Conservation (phyloP, 352 stramenopile genomes). For the Globisporangium megalacanthum region DNA sequence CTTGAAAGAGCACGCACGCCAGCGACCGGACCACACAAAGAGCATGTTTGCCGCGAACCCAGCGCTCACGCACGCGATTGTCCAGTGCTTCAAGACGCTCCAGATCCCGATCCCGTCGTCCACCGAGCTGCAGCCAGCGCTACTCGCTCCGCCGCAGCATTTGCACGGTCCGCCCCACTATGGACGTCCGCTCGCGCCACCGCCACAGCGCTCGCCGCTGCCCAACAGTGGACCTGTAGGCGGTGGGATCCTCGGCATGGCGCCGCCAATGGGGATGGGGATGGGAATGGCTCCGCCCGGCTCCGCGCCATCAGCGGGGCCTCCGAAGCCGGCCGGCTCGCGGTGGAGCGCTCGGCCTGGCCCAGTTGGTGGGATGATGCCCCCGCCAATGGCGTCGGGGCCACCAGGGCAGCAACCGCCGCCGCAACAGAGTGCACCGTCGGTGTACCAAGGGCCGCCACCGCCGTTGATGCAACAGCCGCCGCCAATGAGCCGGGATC, state of each 20-base stretch:
- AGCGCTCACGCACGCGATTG: conserved; percentile 76
- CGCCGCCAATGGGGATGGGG: conserved; percentile 20
- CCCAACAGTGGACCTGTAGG: not conserved
- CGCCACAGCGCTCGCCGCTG: conserved; percentile 29
- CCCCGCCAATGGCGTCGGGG: conserved; percentile 4
- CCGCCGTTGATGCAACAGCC: conserved; percentile 21
- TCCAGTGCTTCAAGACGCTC: conserved; percentile 82
- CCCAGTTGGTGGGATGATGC: conserved; percentile 23
- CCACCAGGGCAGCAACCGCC: conserved; percentile 2
- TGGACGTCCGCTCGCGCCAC: conserved; percentile 10
- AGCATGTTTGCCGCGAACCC: conserved; percentile 69
- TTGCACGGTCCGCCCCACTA: conserved; percentile 10
- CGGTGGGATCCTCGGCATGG: conserved; percentile 14
- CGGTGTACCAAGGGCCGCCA: conserved; percentile 11
- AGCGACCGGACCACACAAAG: conserved; percentile 74
- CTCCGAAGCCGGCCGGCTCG: conserved; percentile 41
- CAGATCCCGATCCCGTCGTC: conserved; percentile 73
- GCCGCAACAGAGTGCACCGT: conserved; percentile 1
- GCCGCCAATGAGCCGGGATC: conserved; percentile 37
- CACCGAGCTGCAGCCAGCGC: conserved; percentile 43
- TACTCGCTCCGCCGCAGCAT: conserved; percentile 19
- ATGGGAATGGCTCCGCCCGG: conserved; percentile 31
- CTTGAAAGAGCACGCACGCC: conserved; percentile 72
- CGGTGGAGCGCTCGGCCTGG: conserved; percentile 67
- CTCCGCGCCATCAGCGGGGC: conserved; percentile 15